These are phyloP conservation scores for Aspergillus sp. DNA, from an alignment of 2,329 filamentous ascomycete genomes.

Conservation along the genomic window DNA sequence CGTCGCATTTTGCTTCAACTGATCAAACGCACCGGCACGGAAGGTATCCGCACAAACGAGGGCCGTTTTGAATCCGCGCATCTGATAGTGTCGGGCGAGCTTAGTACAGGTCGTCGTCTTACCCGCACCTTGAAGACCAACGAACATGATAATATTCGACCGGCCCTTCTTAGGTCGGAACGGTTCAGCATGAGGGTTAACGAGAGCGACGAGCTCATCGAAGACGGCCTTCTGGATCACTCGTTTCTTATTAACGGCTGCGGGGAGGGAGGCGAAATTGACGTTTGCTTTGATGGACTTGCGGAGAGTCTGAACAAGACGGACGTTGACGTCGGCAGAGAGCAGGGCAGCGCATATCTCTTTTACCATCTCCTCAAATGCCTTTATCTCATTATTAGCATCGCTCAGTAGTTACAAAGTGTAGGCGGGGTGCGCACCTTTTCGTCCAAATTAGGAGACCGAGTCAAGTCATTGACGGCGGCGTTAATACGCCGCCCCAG, in stretches of 20 bases:
- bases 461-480: slow-evolving; percentile 89
- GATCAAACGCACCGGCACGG: slow-evolving; percentile 96
- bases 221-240: slow-evolving; percentile 97
- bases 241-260: slow-evolving; percentile 96
- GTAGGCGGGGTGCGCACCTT: slow-evolving; percentile 60
- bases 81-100: slow-evolving; percentile 90
- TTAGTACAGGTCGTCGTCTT: slow-evolving; percentile 99
- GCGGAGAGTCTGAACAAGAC: slow-evolving; percentile 83
- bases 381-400: slow-evolving; percentile 50
- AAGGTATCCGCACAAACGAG: slow-evolving; percentile 98
- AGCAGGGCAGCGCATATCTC: slow-evolving; percentile 95
- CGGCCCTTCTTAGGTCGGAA: slow-evolving; percentile 98
- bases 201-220: slow-evolving; percentile 91
- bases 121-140: slow-evolving; percentile 93
- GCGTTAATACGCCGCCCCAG: slow-evolving; percentile 97
- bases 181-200: slow-evolving; percentile 90
- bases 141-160: slow-evolving; percentile 98
- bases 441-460: slow-evolving; percentile 91
- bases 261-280: slow-evolving; percentile 90
- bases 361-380: slow-evolving; percentile 97
- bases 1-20: slow-evolving; percentile 97
- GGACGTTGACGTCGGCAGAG: slow-evolving; percentile 96
- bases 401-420: slow-evolving; percentile 1
- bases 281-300: slow-evolving; percentile 89
- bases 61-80: slow-evolving; percentile 86